Evolutionary conservation across 345 rosid species (phyloP).

Genomic region (Limnanthes douglasii): DNA sequence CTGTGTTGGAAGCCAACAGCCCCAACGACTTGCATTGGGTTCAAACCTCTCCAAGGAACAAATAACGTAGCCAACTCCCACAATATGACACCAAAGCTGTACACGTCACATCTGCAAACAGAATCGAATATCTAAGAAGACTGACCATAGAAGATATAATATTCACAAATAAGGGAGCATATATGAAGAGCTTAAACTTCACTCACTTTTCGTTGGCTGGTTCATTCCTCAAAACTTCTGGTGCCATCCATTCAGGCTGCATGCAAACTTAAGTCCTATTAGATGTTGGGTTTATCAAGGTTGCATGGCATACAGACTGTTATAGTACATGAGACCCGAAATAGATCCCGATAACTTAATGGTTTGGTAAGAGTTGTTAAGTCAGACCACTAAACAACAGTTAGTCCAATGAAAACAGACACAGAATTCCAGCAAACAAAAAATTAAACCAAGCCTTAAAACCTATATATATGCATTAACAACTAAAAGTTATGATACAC

Average conservation of each 20-base stretch:
- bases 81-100: slow-evolving; percentile 93
- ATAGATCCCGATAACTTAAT: no score
- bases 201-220: slow-evolving; percentile 93
- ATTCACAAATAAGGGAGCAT: not conserved
- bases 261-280: no score
- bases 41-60: slow-evolving; percentile 90
- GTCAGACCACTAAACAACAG: not conserved
- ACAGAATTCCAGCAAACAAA: no score
- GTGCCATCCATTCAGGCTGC: slow-evolving; percentile 99
- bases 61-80: slow-evolving; percentile 79
- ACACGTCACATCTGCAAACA: slow-evolving; percentile 78
- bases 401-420: not conserved
- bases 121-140: slow-evolving; percentile 6
- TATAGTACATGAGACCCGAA: no score
- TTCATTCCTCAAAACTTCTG: slow-evolving; percentile 95
- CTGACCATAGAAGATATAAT: not conserved
- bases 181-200: slow-evolving; percentile 2
- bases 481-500: no score
- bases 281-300: no score
- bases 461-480: no score
- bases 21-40: slow-evolving; percentile 99
- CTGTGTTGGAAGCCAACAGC: slow-evolving; percentile 97
- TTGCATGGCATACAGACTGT: no score
- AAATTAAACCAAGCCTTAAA: no score
- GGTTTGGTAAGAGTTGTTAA: no score